phyloP scores from a whole-genome alignment of 768 basidiomycete genomes.

The Jaapia argillacea region DNA sequence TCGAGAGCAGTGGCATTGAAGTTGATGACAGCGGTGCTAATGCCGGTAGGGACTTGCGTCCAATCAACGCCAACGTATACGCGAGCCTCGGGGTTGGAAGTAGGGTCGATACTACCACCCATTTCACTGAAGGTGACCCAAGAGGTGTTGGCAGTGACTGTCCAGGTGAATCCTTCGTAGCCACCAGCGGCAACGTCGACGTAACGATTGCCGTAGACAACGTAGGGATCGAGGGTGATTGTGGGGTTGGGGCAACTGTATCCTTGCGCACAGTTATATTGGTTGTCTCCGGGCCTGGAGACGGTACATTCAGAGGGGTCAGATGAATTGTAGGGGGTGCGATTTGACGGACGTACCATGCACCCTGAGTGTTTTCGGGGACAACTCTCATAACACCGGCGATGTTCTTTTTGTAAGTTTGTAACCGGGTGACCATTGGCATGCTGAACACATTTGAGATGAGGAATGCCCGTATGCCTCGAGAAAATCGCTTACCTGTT shows the following conservation, averaged over 20 bases:
- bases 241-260: slow-evolving; percentile 42
- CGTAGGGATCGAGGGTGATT: slow-evolving; percentile 46
- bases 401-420: slow-evolving; percentile 43
- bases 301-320: neutral
- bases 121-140: slow-evolving; percentile 43
- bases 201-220: slow-evolving; percentile 40
- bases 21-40: slow-evolving; percentile 24
- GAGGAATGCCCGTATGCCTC: neutral
- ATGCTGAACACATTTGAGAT: slow-evolving; percentile 25
- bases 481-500: slow-evolving; percentile 40
- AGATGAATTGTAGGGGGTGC: neutral
- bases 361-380: slow-evolving; percentile 48
- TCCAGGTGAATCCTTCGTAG: slow-evolving; percentile 46
- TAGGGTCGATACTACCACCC: slow-evolving; percentile 35
- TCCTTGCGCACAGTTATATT: slow-evolving; percentile 38
- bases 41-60: slow-evolving; percentile 19
- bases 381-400: slow-evolving; percentile 54
- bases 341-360: slow-evolving; percentile 27
- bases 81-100: slow-evolving; percentile 33
- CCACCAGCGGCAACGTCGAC: slow-evolving; percentile 57
- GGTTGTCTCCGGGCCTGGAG: slow-evolving; percentile 46
- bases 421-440: slow-evolving; percentile 41
- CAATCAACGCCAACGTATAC: slow-evolving; percentile 53
- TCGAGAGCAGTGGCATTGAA: slow-evolving; percentile 30
- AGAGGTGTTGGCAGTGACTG: slow-evolving; percentile 32